Base-by-base conservation (phyloP, 768 basidiomycete species). In the Collybia sp. region DNA sequence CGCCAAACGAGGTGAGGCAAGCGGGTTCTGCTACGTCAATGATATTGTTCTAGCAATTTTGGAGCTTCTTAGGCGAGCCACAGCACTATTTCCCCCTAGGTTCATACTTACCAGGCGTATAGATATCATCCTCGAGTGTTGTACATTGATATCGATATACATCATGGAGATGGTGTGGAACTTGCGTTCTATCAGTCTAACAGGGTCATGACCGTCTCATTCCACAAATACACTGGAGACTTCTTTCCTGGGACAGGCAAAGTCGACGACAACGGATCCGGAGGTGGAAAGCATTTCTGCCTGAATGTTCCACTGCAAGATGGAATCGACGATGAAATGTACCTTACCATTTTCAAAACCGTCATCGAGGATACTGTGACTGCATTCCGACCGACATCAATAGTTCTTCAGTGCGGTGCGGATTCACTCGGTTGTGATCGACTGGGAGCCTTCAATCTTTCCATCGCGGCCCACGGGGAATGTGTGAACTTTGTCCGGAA, bases 171-270 rank as follows among this genome's bases (percentile, higher is more conserved):
- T 58, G 95, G 95, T 17, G 96, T 99, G 2, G 93, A 99, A 60
- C 87, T 95, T 49, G 96, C 95, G 0, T 98, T 99, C 65, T 99
- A 95, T 66, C 87, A 95, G 55, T 88, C 92, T 33, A 93, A 99
- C 58, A 85, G 95, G n/a, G 95, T 99, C 52, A 87, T 97, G 80
- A 98, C 95, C 0, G 91, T 97, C 12, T 97, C 95, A 1, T 99
- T 99, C 68, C 95, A 99, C 73, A 98, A 98, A 68, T 99, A 96
- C 71, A 93, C 89, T 1, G 93, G 92, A 46, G 92, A 95, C 58
- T 99, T 99, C 74, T 99, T 99, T 65, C 95, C 95, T 0, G 93
- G 94, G 0, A 99, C 95, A 0, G 95, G 95, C 12, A 93, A 93
- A 64, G 75, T 97, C 8, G 89, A 94, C 58, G 95, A 99, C 67